These are phyloP conservation scores for Mentha longifolia DNA, from an alignment of 257 asterid species.

Conservation along the genomic window DNA sequence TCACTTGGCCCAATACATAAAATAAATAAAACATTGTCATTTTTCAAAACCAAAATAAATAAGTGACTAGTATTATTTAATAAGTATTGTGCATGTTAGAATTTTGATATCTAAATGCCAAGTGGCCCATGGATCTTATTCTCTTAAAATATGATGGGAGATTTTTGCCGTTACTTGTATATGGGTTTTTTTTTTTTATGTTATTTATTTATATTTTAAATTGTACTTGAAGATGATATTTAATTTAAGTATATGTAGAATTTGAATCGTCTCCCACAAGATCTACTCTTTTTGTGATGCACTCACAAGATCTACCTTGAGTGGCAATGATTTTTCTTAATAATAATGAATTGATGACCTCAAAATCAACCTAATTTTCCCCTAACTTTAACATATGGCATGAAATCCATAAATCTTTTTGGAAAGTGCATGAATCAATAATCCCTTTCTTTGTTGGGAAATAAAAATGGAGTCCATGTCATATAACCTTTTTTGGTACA, in stretches of 20 bases:
- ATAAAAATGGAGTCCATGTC: background rate
- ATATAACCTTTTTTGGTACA: background rate
- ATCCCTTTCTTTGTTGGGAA: background rate
- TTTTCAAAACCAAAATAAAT: background rate
- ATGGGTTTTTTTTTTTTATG: too few relatives aligned
- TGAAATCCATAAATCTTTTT: background rate
- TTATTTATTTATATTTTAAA: too few relatives aligned
- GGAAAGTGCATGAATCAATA: background rate
- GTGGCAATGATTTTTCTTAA: background rate
- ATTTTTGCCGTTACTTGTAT: background rate
- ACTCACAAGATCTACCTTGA: background rate
- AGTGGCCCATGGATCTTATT: background rate
- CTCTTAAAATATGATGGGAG: background rate
- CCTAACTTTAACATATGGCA: conserved; percentile 7
- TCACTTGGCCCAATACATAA: background rate
- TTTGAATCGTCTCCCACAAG: background rate
- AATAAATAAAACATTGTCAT: background rate
- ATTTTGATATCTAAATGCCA: too few relatives aligned
- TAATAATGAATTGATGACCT: background rate
- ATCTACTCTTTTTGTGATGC: conserved; percentile 9
- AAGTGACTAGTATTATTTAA: too few relatives aligned
- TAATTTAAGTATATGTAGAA: background rate
- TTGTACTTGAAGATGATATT: background rate
- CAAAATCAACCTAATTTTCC: conserved; percentile 6
- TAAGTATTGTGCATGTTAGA: too few relatives aligned